phyloP scores from a whole-genome alignment of 2,329 filamentous ascomycete genomes.

The Corniculantispora saksenae region DNA sequence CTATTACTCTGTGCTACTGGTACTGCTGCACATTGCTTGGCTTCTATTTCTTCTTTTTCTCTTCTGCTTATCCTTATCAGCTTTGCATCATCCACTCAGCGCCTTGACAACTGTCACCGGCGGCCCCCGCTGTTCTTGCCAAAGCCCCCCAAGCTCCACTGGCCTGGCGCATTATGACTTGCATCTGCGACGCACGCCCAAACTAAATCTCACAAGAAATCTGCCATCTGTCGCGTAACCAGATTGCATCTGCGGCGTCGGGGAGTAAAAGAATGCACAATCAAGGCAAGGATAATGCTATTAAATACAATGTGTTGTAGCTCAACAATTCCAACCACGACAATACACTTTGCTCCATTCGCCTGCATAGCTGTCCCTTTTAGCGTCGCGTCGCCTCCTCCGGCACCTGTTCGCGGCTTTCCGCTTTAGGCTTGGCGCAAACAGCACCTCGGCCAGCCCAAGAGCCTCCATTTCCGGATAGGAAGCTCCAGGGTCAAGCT shows the following conservation, averaged over 20 bases:
- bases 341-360: not conserved
- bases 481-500: not conserved
- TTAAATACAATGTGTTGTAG: not conserved
- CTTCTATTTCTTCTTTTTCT: not conserved
- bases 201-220: not conserved
- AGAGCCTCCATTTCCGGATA: not conserved
- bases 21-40: not conserved
- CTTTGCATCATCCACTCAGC: constrained; percentile 3
- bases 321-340: not conserved
- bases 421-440: not conserved
- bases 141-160: not conserved
- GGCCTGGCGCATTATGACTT: not conserved
- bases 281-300: too few species aligned
- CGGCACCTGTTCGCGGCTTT: constrained; percentile 8
- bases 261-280: too few species aligned
- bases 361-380: not conserved
- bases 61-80: constrained; percentile 16
- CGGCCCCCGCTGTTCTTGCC: not conserved
- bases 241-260: too few species aligned
- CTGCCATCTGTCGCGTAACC: not conserved
- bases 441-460: not conserved
- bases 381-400: not conserved
- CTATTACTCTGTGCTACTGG: not conserved
- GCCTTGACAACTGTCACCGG: constrained; percentile 8
- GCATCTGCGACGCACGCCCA: constrained; percentile 1